These are phyloP conservation scores for Aspergillus tamarii DNA, from an alignment of 2,329 filamentous ascomycete species.

Conservation along the genomic window DNA sequence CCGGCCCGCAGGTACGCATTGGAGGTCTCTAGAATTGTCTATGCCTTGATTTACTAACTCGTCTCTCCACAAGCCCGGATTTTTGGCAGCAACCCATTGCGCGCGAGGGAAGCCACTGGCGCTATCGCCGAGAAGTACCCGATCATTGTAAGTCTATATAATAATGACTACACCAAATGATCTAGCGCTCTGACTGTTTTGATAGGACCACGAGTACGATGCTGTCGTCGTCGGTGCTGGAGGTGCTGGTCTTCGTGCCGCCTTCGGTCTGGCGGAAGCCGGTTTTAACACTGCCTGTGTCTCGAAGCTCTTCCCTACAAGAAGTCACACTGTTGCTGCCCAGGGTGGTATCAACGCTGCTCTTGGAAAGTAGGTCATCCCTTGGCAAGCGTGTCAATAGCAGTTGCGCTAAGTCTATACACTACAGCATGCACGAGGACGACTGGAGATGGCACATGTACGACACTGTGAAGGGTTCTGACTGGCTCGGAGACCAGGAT, in stretches of 20 bases:
- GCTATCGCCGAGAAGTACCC: conserved; percentile 89
- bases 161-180: neutral
- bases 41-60: conserved; percentile 26
- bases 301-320: conserved; percentile 65
- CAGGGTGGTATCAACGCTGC: conserved; percentile 64
- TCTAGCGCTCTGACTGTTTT: conserved; percentile 23
- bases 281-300: conserved; percentile 68
- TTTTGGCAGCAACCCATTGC: conserved; percentile 80
- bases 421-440: conserved; percentile 88
- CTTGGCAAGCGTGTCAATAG: neutral
- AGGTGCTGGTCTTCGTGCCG: conserved; percentile 65
- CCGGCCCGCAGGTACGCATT: conserved; percentile 70
- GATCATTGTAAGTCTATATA: conserved; percentile 73
- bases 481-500: conserved; percentile 97
- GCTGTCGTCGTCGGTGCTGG: conserved; percentile 78
- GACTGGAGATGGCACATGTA: conserved; percentile 99
- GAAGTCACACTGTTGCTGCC: conserved; percentile 68
- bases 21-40: conserved; percentile 20
- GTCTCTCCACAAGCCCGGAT: conserved; percentile 67
- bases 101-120: conserved; percentile 89
- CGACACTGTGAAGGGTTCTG: conserved; percentile 95
- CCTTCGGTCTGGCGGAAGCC: conserved; percentile 66
- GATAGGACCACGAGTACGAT: conserved; percentile 95
- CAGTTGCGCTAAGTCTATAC: conserved; percentile 23
- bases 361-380: conserved; percentile 44